Evolutionary conservation across 2,329 filamentous ascomycete genomes (phyloP).

Genomic region (Neoscytalidium dimidiatum): DNA sequence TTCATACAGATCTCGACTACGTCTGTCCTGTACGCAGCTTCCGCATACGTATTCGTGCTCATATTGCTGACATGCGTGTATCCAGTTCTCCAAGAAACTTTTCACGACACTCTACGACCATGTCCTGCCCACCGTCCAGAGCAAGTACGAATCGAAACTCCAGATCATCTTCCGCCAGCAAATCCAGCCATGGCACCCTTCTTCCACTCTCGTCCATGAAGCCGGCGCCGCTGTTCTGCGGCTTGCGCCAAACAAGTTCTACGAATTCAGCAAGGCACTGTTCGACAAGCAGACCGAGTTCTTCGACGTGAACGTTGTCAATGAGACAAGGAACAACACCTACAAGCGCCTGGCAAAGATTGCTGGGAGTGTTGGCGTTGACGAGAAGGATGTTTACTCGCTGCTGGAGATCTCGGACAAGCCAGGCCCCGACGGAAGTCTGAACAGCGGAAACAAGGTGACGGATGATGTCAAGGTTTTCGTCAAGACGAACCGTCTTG

Average conservation of each 20-base stretch:
- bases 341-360: constrained; percentile 78
- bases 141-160: constrained; percentile 62
- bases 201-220: constrained; percentile 70
- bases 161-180: constrained; percentile 87
- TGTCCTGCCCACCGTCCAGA: constrained; percentile 65
- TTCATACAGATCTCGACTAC: constrained; percentile 74
- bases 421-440: constrained; percentile 64
- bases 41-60: background rate
- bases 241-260: constrained; percentile 72
- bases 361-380: constrained; percentile 68
- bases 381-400: constrained; percentile 68
- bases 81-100: constrained; percentile 64
- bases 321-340: constrained; percentile 81
- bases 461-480: constrained; percentile 84
- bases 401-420: constrained; percentile 70
- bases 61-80: constrained; percentile 23
- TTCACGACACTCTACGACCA: constrained; percentile 74
- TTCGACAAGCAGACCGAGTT: constrained; percentile 72
- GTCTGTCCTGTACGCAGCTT: constrained; percentile 65
- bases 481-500: constrained; percentile 70
- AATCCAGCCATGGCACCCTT: constrained; percentile 93
- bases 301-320: constrained; percentile 83
- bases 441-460: constrained; percentile 80
- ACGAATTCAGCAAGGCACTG: constrained; percentile 71
- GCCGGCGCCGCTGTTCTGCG: constrained; percentile 78